Base-by-base conservation (phyloP, 345 rosid species). In the Gossypium ekmanianum region DNA sequence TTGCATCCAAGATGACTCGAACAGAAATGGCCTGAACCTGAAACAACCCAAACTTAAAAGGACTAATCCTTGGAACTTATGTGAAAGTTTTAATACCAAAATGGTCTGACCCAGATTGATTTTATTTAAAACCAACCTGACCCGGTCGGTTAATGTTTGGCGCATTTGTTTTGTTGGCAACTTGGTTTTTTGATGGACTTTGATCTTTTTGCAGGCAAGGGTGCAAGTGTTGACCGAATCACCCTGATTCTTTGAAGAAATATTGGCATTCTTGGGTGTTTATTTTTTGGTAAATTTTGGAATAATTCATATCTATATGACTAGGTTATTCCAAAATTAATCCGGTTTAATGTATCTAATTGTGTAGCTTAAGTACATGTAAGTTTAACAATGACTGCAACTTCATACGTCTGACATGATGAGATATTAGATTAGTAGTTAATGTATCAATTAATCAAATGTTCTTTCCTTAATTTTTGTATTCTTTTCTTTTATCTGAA, bases 141-240 rank as follows among this genome's bases (percentile, higher is more conserved):
- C 41, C 41, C 41, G 41, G 7, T 34, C 1, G 7, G 41, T 34
- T 34, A 34, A 34, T 1, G 41, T 5, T 34, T 4, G 41, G 41
- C 7, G 41, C 41, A 34, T 34, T 34, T 34, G 7, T 34, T 34
- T 34, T 34, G 50, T 45, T 45, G 14, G 48, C n/a, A 9, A 16
- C 68, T 63, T 67, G 14, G 47, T 24, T 24, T 24, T 50, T 13
- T 27, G 3, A 29, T 26, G 22, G 34, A 48, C 26, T 68, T 68
- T 50, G 58, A 26, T 51, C 73, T 27, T 57, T 34, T 69, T 69
- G 8, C 45, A 69, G 73, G 59, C 24, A 68, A 26, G 58, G 43
- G 57, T 11, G 27, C 17, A 20, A n/a, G 20, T 66, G 34, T 66
- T 66, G 29, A 44, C 22, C 45, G 71, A 22, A 67, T 45, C 18